Evolutionary conservation across 371 early-diverging fungal genomes (phyloP).

Genomic region (Rozella allomycis): DNA sequence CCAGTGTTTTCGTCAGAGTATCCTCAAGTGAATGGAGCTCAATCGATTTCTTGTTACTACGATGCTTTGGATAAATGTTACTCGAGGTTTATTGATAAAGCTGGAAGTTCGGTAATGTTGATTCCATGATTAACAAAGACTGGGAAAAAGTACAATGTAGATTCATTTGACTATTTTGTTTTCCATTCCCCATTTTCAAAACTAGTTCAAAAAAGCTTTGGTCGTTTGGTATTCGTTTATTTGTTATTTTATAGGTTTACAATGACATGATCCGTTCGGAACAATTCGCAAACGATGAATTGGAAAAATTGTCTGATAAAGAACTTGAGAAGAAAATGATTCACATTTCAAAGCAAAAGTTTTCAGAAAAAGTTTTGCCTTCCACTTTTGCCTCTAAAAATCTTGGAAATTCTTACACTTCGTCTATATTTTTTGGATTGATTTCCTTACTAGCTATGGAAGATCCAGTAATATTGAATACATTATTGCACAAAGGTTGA

Average conservation of each 20-base stretch:
- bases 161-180: slow-evolving; percentile 52
- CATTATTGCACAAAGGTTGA: slow-evolving; percentile 9
- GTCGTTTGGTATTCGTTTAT: slow-evolving; percentile 28
- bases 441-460: slow-evolving; percentile 55
- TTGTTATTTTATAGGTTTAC: slow-evolving; percentile 14
- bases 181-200: slow-evolving; percentile 94
- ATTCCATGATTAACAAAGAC: not conserved
- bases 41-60: slow-evolving; percentile 69
- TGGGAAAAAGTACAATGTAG: slow-evolving; percentile 21
- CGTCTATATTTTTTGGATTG: slow-evolving; percentile 73
- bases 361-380: slow-evolving; percentile 53
- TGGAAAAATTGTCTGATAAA: slow-evolving; percentile 54
- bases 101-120: slow-evolving; percentile 15
- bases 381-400: slow-evolving; percentile 60
- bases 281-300: slow-evolving; percentile 13
- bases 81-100: slow-evolving; percentile 50
- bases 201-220: slow-evolving; percentile 82
- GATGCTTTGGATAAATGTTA: slow-evolving; percentile 76
- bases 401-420: slow-evolving; percentile 93
- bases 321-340: slow-evolving; percentile 75
- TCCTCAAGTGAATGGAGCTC: slow-evolving; percentile 81
- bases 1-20: slow-evolving; percentile 85
- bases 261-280: slow-evolving; percentile 16
- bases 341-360: slow-evolving; percentile 41
- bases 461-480: slow-evolving; percentile 19